Percentiles rank a stretch among this genome's conserved stretches.
Evolutionary conservation across 2,329 filamentous ascomycete species (phyloP).

Genomic region (Dryadomyces quercus-mongolicae): DNA sequence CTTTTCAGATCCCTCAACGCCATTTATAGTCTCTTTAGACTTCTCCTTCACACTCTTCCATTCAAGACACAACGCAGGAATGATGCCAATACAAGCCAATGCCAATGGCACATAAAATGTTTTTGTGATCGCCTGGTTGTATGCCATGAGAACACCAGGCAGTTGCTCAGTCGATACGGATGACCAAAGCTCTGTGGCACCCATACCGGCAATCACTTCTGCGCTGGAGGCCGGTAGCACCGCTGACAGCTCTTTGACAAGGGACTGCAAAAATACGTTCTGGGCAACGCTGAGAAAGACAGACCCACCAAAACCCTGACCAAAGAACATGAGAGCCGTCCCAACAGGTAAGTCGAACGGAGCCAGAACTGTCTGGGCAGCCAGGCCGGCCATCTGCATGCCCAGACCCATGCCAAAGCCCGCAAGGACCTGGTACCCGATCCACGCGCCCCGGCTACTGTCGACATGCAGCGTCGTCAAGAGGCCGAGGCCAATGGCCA

Average conservation of each 20-base stretch:
- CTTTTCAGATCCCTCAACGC: too few species aligned
- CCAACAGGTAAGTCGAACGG: slow-evolving; percentile 28
- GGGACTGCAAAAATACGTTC: slow-evolving; percentile 9
- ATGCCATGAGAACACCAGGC: slow-evolving; percentile 22
- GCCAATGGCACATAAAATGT: neutral
- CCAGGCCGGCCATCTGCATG: slow-evolving; percentile 25
- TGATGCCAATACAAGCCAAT: neutral
- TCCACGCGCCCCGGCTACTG: slow-evolving; percentile 18
- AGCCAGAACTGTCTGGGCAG: slow-evolving; percentile 32
- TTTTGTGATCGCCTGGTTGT: slow-evolving; percentile 11
- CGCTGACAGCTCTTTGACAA: slow-evolving; percentile 24
- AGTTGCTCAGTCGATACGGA: slow-evolving; percentile 19
- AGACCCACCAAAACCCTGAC: slow-evolving; percentile 26
- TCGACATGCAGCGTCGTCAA: slow-evolving; percentile 19
- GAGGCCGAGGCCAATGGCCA: slow-evolving; percentile 21
- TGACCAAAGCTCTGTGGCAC: slow-evolving; percentile 19
- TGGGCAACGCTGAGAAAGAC: slow-evolving; percentile 20
- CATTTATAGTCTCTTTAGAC: neutral
- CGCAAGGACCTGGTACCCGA: slow-evolving; percentile 19
- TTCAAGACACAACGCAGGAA: neutral
- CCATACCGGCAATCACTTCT: slow-evolving; percentile 1
- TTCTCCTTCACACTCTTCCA: neutral
- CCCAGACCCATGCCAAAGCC: slow-evolving; percentile 17
- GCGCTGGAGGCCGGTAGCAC: neutral
- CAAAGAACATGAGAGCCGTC: neutral